Base-by-base conservation (phyloP, 179 eudicot species). In the Carnegiea gigantea region DNA sequence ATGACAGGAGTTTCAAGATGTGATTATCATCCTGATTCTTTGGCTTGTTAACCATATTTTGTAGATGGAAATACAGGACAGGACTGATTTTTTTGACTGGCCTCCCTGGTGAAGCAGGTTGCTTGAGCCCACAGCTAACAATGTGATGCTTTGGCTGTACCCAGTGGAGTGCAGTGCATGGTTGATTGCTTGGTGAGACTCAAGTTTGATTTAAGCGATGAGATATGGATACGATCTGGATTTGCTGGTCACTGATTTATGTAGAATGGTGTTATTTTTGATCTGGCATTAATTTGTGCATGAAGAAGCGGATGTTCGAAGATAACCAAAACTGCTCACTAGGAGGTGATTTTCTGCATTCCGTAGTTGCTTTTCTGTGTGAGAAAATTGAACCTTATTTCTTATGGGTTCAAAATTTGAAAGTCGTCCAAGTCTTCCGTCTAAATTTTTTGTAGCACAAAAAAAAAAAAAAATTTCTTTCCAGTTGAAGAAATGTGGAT, bases 1-100 rank as follows among this genome's bases (percentile, higher is more conserved):
- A 91, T 86, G 91, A 92, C 85, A 87, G 94, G 77, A 83, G 90
- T 53, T 92, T 90, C 86, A 91, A 97, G 84, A 90, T 94, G 82
- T 95, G 87, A 91, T 74, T 79, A 48, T 59, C 28, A 23, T 76
- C 51, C 80, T 68, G 24, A 77, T 73, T 28, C 81, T 81, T 80
- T 79, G 75, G 86, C 76, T 36, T 77, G 76, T 68, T 81, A 72
- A 62, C 80, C 76, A 74, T 44, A 73, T 78, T 79, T 46, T 71
- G 43, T 80, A 65, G 71, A 36, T 80, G 87, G 91, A 24, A 77
- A 85, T 57, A 80, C 82, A 80, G 82, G 28, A 76, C 73, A 80
- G 76, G 85, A 75, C 65, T 81, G 80, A 30, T 30, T 53, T 53
- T 83, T 80, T 64, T 75, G 84, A 82, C 84, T 84, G 82, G 78